Percentiles rank a stretch among this genome's conserved stretches.
Conservation (phyloP, 192 early-diverging fungal species). For the Jimgerdemannia flammicorona region DNA sequence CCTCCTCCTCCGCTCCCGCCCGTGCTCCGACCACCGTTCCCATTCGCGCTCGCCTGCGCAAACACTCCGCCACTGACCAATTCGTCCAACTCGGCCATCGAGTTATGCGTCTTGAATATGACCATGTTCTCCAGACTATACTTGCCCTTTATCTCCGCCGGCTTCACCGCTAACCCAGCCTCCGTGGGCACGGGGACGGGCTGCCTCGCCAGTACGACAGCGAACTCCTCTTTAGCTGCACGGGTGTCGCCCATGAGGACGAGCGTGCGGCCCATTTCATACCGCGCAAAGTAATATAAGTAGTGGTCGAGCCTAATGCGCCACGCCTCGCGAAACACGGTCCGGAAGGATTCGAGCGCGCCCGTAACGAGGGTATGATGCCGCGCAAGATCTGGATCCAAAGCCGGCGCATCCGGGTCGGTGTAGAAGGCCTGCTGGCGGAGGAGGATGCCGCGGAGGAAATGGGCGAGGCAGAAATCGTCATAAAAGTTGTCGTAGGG, state of each 20-base stretch:
- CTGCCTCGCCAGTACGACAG: slow-evolving; percentile 33
- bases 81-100: slow-evolving; percentile 19
- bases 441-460: slow-evolving; percentile 61
- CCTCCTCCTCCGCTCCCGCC: background rate
- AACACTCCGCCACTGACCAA: background rate
- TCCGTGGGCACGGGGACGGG: slow-evolving; percentile 24
- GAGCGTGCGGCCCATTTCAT: slow-evolving; percentile 55
- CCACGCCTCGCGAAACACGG: slow-evolving; percentile 48
- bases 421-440: slow-evolving; percentile 55
- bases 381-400: background rate
- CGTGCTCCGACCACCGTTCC: background rate
- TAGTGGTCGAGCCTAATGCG: slow-evolving; percentile 64
- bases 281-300: slow-evolving; percentile 50
- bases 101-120: slow-evolving; percentile 57
- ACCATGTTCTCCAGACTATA: slow-evolving; percentile 65
- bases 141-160: slow-evolving; percentile 53
- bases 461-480: slow-evolving; percentile 69
- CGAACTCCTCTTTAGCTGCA: slow-evolving; percentile 43
- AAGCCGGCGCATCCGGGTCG: background rate
- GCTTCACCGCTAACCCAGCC: slow-evolving; percentile 31
- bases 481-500: slow-evolving; percentile 59
- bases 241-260: slow-evolving; percentile 32
- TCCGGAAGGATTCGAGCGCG: slow-evolving; percentile 30
- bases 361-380: background rate
- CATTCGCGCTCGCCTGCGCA: background rate